Conservation (phyloP, 78 protist genomes). For the Goniomonas avonlea region DNA sequence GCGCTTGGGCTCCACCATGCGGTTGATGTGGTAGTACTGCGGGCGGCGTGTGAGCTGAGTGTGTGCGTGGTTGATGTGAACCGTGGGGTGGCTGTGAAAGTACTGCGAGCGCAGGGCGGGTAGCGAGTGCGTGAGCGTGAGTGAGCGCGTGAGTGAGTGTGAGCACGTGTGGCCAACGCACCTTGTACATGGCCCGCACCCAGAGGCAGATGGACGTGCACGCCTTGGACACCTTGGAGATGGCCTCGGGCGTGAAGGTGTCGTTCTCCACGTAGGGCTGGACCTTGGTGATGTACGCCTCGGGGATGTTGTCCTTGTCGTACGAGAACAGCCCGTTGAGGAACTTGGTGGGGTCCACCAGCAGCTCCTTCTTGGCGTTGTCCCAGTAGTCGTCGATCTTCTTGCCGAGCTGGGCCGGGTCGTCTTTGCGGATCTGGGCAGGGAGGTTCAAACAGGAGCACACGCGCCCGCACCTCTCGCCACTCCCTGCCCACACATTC, state of each 20-base stretch:
- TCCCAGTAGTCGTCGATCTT: conserved; percentile 69
- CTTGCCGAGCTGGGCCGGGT: conserved; percentile 31
- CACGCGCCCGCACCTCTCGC: too few relatives aligned
- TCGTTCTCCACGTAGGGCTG: conserved; percentile 56
- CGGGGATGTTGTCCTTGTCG: conserved; percentile 64
- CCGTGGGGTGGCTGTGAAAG: too few relatives aligned
- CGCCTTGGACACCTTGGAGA: conserved; percentile 58
- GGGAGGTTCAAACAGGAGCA: too few relatives aligned
- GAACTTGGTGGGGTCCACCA: conserved; percentile 39
- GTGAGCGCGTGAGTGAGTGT: too few relatives aligned
- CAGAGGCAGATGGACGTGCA: conserved; percentile 74
- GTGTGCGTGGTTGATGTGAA: too few relatives aligned
- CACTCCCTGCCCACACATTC: too few relatives aligned
- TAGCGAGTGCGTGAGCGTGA: too few relatives aligned
- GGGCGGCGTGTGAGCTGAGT: too few relatives aligned
- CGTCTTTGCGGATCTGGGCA: too few relatives aligned
- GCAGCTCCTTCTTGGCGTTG: conserved; percentile 47
- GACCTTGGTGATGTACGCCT: conserved; percentile 29
- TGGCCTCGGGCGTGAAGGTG: conserved; percentile 50
- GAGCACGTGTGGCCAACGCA: too few relatives aligned
- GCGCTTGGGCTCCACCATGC: conserved; percentile 69
- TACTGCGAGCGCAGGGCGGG: too few relatives aligned
- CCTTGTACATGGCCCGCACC: conserved; percentile 68
- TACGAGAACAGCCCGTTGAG: conserved; percentile 42
- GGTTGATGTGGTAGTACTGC: conserved; percentile 60